Conservation (phyloP, 495 filamentous ascomycete species). For the Letharia lupina region DNA sequence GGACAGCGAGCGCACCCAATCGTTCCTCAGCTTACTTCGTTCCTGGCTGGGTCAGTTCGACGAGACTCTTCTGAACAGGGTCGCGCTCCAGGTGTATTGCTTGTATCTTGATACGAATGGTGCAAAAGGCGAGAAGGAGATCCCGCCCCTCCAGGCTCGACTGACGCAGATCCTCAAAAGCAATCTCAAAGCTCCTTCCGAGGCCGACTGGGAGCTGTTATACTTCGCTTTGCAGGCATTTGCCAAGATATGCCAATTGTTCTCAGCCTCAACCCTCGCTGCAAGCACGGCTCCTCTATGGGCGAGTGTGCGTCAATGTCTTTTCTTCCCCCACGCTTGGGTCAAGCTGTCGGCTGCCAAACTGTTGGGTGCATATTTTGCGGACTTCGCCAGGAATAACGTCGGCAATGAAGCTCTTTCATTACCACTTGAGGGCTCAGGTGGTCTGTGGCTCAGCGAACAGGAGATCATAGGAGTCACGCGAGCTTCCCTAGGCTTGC, state of each 20-base stretch:
- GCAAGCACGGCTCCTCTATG: slow-evolving; percentile 52
- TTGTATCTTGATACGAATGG: slow-evolving; percentile 70
- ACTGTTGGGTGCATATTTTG: slow-evolving; percentile 67
- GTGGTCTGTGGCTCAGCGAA: slow-evolving; percentile 57
- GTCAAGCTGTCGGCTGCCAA: slow-evolving; percentile 70
- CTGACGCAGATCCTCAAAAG: slow-evolving; percentile 43
- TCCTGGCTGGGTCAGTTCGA: slow-evolving; percentile 69
- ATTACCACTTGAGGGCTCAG: slow-evolving; percentile 59
- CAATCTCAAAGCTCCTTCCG: slow-evolving; percentile 38
- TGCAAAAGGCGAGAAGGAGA: slow-evolving; percentile 54
- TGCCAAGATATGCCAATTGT: slow-evolving; percentile 56
- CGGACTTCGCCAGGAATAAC: slow-evolving; percentile 63
- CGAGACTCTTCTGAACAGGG: slow-evolving; percentile 58
- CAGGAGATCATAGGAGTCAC: slow-evolving; percentile 60
- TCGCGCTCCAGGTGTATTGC: slow-evolving; percentile 69
- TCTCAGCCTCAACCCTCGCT: slow-evolving; percentile 53
- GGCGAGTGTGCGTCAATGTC: slow-evolving; percentile 52
- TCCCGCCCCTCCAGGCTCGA: slow-evolving; percentile 35
- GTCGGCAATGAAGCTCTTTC: slow-evolving; percentile 40
- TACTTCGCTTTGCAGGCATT: slow-evolving; percentile 64
- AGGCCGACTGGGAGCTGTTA: slow-evolving; percentile 68
- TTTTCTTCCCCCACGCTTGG: slow-evolving; percentile 64
- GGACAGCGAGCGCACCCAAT: slow-evolving; percentile 59
- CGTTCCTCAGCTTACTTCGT: slow-evolving; percentile 58
- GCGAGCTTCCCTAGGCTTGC: slow-evolving; percentile 52